Evolutionary conservation across 2,329 filamentous ascomycete species (phyloP), one percentile per base, ranked within the genome.

Genomic region (Fusarium domesticum): DNA sequence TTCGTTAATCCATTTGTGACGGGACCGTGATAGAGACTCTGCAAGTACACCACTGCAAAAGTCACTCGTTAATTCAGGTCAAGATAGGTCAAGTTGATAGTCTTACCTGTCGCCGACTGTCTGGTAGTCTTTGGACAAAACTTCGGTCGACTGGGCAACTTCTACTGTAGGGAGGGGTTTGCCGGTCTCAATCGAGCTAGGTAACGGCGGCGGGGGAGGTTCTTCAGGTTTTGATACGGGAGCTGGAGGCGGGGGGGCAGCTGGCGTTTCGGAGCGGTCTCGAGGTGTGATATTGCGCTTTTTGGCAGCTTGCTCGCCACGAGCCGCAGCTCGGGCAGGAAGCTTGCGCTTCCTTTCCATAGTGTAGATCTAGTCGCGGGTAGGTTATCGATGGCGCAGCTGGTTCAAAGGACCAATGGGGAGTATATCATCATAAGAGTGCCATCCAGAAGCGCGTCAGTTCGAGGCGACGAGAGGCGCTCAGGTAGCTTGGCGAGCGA

Each of bases 11-110:
- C 85, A 90, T 75, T 78, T 81, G 45, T 83, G 75, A 47, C 86
- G 83, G 58, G 88, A 93, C 59, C 86, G 78, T 38, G 78, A 70
- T 18, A 93, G 74, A 2, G 87, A 89, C 55, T 90, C 84, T 57
- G 79, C 75, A 45, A 92, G 72, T 16, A 92, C 85, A 54, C 84
- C 86, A 66, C 88, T 89, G 57, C 39, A 47, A 23, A 35, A 51
- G 39, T 42, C 31, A 47, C 55, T 39, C 50, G 48, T 64, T 42
- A 63, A 57, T 44, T 25, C 23, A 15, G 16, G 20, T 10, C 35
- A 23, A 35, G 18, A 25, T 18, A 42, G 23, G 14, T 39, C 31
- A 14, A 30, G 12, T 35, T 19, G 28, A 33, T 25, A 25, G 30
- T 39, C 51, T 53, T 67, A 84, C 84, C 84, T 89, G 63, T 89